A percentile compares a stretch with the other conserved stretches of the same genome.
Evolutionary conservation across 768 basidiomycete genomes (phyloP).

Genomic region (Mycena pura): DNA sequence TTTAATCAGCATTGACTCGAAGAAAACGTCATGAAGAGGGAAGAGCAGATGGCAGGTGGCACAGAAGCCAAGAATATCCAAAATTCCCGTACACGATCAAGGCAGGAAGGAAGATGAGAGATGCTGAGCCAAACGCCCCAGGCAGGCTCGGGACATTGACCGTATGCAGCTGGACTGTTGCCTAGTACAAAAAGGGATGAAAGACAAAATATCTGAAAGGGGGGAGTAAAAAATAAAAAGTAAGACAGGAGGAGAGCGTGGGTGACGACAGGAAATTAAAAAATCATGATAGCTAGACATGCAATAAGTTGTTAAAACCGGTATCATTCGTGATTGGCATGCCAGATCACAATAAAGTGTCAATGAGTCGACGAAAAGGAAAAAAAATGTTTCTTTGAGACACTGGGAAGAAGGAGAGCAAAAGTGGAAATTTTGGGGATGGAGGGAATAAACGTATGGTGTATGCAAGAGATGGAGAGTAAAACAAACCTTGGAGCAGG

Average conservation of each 20-base stretch:
- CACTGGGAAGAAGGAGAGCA: not conserved
- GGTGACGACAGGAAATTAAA: not conserved
- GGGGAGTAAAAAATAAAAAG: not conserved
- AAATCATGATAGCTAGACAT: not conserved
- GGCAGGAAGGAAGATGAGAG: too few relatives aligned
- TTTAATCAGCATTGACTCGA: conserved; percentile 3
- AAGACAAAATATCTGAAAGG: too few relatives aligned
- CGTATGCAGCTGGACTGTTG: too few relatives aligned
- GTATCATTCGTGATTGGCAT: conserved; percentile 14
- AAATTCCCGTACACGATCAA: too few relatives aligned
- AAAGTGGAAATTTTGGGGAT: not conserved
- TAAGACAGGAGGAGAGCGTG: not conserved
- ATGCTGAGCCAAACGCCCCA: too few relatives aligned
- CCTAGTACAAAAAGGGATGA: too few relatives aligned
- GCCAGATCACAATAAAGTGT: not conserved
- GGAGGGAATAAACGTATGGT: not conserved
- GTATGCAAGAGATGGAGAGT: not conserved
- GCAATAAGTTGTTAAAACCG: not conserved
- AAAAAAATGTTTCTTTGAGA: not conserved
- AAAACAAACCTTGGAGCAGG: conserved; percentile 81
- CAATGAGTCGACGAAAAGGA: not conserved
- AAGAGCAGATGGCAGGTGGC: conserved; percentile 7
- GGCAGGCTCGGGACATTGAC: too few relatives aligned
- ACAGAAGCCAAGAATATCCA: too few relatives aligned
- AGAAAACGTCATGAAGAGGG: too few relatives aligned